Evolutionary conservation across 1,139 yeast species (phyloP).

Genomic region (Pneumocystis oryctolagi): DNA sequence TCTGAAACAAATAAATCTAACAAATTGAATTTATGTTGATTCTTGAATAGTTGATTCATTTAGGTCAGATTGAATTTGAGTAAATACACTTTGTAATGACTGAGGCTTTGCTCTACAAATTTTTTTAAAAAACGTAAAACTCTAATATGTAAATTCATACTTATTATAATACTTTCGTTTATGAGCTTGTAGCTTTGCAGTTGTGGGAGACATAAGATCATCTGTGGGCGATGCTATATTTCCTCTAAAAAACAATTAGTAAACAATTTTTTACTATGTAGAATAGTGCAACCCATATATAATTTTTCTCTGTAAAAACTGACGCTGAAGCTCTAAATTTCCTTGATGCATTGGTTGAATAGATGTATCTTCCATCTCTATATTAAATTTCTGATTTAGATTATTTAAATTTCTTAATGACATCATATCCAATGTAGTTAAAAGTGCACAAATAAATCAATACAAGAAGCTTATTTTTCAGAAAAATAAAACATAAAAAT

Average conservation of each 20-base stretch:
- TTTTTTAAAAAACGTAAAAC: background rate
- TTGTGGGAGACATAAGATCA: slow-evolving; percentile 41
- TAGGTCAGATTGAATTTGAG: background rate
- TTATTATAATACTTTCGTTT: slow-evolving; percentile 29
- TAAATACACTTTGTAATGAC: background rate
- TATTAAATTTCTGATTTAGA: background rate
- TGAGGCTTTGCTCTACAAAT: slow-evolving; percentile 1
- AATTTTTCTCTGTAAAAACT: slow-evolving; percentile 7
- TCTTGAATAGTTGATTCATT: background rate
- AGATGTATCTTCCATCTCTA: background rate
- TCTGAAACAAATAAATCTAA: background rate
- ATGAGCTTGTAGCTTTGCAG: slow-evolving; percentile 39
- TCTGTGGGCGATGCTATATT: slow-evolving; percentile 45
- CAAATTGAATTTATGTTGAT: background rate
- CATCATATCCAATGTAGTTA: background rate
- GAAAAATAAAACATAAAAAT: background rate
- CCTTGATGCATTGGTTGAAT: slow-evolving; percentile 13
- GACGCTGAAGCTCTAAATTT: slow-evolving; percentile 10
- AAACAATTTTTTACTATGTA: background rate
- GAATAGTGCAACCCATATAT: background rate
- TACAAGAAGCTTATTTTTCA: background rate
- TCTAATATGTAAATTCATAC: slow-evolving; percentile 9
- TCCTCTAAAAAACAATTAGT: slow-evolving; percentile 4
- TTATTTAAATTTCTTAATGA: background rate
- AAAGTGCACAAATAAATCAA: background rate